Conservation (phyloP, 768 basidiomycete species). For the Termitomyces sp. region DNA sequence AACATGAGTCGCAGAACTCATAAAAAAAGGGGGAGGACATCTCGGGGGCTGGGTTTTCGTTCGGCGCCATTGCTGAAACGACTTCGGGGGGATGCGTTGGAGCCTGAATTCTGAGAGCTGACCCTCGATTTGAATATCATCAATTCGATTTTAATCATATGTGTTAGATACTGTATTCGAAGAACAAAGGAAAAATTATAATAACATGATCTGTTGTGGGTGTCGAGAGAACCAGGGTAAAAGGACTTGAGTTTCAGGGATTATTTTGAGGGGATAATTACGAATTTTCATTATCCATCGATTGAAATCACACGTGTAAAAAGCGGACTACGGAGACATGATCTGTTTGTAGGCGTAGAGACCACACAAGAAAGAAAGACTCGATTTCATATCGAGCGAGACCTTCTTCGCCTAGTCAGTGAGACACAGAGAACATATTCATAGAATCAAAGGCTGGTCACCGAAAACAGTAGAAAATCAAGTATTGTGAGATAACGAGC, state of each 20-base stretch:
- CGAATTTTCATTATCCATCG: neutral
- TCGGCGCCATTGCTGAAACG: neutral
- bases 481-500: neutral
- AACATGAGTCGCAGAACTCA: neutral
- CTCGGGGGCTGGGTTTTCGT: neutral
- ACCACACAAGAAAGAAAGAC: neutral
- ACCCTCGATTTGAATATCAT: neutral
- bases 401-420: neutral
- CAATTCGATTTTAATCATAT: neutral
- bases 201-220: neutral
- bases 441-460: too few relatives aligned
- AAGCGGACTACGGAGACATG: too few relatives aligned
- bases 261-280: neutral
- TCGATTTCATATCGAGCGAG: neutral
- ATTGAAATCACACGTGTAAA: neutral
- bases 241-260: neutral
- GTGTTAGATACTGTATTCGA: neutral
- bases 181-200: neutral
- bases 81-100: too few relatives aligned
- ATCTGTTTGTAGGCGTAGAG: neutral
- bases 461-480: neutral
- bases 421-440: neutral
- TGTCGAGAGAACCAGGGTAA: neutral
- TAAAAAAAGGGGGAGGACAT: neutral
- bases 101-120: neutral